Evolutionary conservation across 78 protist genomes (phyloP).

Genomic region (Protostelium mycophagum): DNA sequence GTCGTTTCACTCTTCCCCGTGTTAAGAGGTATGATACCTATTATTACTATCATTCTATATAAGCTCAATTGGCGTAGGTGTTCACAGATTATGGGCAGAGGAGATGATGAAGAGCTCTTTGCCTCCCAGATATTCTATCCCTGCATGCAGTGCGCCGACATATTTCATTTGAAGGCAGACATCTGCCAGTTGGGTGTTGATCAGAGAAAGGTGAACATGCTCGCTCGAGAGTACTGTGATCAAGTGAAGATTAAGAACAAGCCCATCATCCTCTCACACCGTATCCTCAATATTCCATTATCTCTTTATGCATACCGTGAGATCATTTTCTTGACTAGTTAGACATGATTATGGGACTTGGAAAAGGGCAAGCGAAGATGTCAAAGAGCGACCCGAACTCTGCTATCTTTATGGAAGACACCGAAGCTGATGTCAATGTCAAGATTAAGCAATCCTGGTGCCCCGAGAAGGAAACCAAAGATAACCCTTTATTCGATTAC

Average conservation of each 20-base stretch:
- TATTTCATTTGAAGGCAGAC: constrained; percentile 94
- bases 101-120: constrained; percentile 72
- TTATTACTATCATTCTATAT: too few species aligned
- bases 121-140: constrained; percentile 95
- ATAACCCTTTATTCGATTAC: constrained; percentile 59
- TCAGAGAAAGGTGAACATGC: constrained; percentile 98
- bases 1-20: constrained; percentile 74
- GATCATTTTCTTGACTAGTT: background rate
- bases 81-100: constrained; percentile 94
- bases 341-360: constrained; percentile 87
- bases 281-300: background rate
- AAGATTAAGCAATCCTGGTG: constrained; percentile 82
- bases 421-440: constrained; percentile 73
- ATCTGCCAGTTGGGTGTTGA: constrained; percentile 99
- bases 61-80: too few species aligned
- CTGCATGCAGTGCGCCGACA: constrained; percentile 97
- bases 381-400: constrained; percentile 92
- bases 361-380: constrained; percentile 93
- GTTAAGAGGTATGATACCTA: too few species aligned
- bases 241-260: constrained; percentile 68
- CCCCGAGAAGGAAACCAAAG: constrained; percentile 62
- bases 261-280: constrained; percentile 96
- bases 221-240: constrained; percentile 97
- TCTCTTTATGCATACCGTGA: too few species aligned
- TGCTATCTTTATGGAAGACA: constrained; percentile 98